Base-by-base conservation (phyloP, 345 rosid species). In the Theobroma cacao region DNA sequence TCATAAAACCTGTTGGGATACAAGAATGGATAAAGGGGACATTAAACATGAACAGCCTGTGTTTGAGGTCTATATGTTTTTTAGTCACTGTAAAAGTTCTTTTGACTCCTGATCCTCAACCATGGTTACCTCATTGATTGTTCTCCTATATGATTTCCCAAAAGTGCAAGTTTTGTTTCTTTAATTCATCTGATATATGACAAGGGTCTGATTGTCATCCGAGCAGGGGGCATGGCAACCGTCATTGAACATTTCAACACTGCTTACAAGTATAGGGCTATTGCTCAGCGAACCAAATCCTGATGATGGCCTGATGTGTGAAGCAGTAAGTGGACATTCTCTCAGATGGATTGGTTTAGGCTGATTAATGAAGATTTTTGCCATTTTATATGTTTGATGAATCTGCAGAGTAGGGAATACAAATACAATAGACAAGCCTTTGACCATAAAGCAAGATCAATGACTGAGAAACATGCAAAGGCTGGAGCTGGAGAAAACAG, bases 191-290 rank as follows among this genome's bases (percentile, higher is more conserved):
- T 18, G 4, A 70, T 36, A 30, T 52, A 33, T 81, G 66, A 81
- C 58, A 59, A 3, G 58, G 7, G 58, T 76, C 13, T 17, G 13
- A 43, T 78, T 84, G 7, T 65, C 31, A 26, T 75, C 10, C 52
- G 63, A 75, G 72, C 87, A 94, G 97, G 96, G 98, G 33, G 93
- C 95, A 22, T 91, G 96, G 98, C 97, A 92, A 77, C 97, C 97
- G 36, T 94, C 98, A 3, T 67, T 92, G 86, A 94, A 94, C 72
- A 88, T 94, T 78, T 94, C 97, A 18, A 90, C 94, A 4, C 93
- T 91, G 55, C 78, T 94, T 55, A 89, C 83, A 15, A 94, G 96
- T 79, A 87, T 94, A 22, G 82, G 96, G 58, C 80, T 94, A 81
- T 80, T 92, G 76, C 82, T 94, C 17, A 82, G 87, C 67, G 98